Evolutionary conservation across 1,284 basidiomycete genomes (phyloP).

Genomic region (Sporisorium scitamineum): DNA sequence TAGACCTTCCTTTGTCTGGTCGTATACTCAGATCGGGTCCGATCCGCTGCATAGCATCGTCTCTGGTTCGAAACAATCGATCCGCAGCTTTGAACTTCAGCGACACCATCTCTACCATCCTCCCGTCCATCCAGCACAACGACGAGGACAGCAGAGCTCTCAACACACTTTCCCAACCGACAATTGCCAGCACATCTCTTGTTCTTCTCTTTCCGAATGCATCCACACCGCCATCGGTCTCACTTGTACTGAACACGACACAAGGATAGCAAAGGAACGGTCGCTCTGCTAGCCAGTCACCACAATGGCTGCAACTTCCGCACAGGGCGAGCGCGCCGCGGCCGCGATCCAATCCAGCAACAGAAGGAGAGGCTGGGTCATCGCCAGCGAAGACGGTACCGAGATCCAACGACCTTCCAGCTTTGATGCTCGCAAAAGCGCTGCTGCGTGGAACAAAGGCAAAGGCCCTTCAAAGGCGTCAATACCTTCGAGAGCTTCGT

Average conservation of each 20-base stretch:
- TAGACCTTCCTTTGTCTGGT: background rate
- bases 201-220: background rate
- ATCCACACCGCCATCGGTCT: background rate
- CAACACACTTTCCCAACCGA: background rate
- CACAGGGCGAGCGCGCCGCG: slow-evolving; percentile 1
- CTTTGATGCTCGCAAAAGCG: slow-evolving; percentile 40
- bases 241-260: background rate
- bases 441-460: slow-evolving; percentile 50
- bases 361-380: slow-evolving; percentile 46
- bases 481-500: slow-evolving; percentile 45
- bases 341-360: slow-evolving; percentile 25
- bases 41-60: slow-evolving; percentile 8
- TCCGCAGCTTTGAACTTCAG: background rate
- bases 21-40: slow-evolving; percentile 24
- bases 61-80: background rate
- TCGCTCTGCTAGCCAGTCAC: background rate
- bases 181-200: background rate
- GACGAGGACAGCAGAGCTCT: background rate
- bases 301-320: slow-evolving; percentile 6
- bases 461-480: slow-evolving; percentile 44
- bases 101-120: slow-evolving; percentile 6
- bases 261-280: background rate
- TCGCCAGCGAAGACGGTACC: slow-evolving; percentile 41
- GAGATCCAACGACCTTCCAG: slow-evolving; percentile 19
- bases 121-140: slow-evolving; percentile 1